These are phyloP conservation scores for Sungouiella blattae DNA, from an alignment of 805 yeast genomes.

Conservation along the genomic window DNA sequence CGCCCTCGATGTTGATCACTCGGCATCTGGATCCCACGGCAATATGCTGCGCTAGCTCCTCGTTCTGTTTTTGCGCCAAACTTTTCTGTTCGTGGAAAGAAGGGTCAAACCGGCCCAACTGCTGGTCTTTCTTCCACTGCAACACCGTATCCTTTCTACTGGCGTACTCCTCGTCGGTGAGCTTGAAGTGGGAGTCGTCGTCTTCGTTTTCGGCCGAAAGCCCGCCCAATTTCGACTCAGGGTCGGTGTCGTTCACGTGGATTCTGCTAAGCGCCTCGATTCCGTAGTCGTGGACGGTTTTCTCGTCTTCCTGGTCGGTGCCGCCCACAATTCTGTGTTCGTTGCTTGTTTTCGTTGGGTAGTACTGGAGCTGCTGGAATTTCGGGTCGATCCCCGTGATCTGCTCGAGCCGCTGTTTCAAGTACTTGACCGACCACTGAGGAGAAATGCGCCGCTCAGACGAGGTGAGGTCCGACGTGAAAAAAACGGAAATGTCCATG, in stretches of 20 bases:
- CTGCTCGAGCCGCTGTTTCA: constrained; percentile 55
- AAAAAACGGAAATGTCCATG: constrained; percentile 48
- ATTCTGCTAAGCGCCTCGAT: constrained; percentile 45
- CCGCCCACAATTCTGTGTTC: constrained; percentile 27
- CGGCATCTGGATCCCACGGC: constrained; percentile 54
- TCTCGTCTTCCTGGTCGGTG: constrained; percentile 16
- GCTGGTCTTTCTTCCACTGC: constrained; percentile 68
- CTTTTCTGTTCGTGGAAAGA: constrained; percentile 30
- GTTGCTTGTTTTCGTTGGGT: constrained; percentile 36
- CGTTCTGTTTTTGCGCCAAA: constrained; percentile 25
- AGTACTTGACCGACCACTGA: constrained; percentile 53
- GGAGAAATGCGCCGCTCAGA: constrained; percentile 67
- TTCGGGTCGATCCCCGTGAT: constrained; percentile 72
- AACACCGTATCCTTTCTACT: constrained; percentile 59
- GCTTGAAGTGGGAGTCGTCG: constrained; percentile 24
- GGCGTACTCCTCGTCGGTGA: constrained; percentile 62
- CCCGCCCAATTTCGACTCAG: constrained; percentile 47
- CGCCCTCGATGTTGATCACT: constrained; percentile 40
- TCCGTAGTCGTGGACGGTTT: constrained; percentile 20
- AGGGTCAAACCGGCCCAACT: constrained; percentile 73
- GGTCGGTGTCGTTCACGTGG: constrained; percentile 56
- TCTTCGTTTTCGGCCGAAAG: constrained; percentile 31
- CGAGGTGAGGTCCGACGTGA: constrained; percentile 64
- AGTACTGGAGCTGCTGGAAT: constrained; percentile 49
- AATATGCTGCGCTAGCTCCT: constrained; percentile 21